Conservation (phyloP, 2,329 filamentous ascomycete genomes). For the Cytospora paraplurivora region DNA sequence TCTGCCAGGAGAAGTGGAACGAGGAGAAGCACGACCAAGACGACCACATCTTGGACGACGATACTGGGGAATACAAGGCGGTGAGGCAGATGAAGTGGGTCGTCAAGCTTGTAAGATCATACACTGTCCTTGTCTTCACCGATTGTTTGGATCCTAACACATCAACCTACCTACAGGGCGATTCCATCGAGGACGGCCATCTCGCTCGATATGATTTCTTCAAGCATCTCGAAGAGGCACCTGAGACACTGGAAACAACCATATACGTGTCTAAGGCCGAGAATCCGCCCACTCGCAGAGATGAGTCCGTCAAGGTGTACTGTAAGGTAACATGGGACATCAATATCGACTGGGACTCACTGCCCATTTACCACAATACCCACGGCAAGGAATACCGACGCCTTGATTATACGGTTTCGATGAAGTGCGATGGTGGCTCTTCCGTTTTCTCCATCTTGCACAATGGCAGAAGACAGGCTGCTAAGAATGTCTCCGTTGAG, state of each 20-base stretch:
- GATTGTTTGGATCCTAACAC: neutral
- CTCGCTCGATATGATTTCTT: slow-evolving; percentile 1
- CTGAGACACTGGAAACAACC: neutral
- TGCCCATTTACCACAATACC: slow-evolving; percentile 18
- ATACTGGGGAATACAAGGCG: neutral
- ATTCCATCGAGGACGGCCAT: neutral
- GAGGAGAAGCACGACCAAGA: neutral
- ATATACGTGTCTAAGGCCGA: slow-evolving; percentile 15
- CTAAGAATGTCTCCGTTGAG: slow-evolving; percentile 29
- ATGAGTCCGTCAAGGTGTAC: slow-evolving; percentile 9
- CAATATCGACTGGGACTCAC: slow-evolving; percentile 8
- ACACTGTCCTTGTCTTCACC: neutral
- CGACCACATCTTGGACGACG: slow-evolving; percentile 12
- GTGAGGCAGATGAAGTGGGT: slow-evolving; percentile 30
- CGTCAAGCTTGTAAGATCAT: slow-evolving; percentile 22
- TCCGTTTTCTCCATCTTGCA: slow-evolving; percentile 29
- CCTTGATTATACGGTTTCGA: slow-evolving; percentile 24
- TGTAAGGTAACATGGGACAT: slow-evolving; percentile 27
- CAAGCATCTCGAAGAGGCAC: neutral
- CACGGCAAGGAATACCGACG: slow-evolving; percentile 2
- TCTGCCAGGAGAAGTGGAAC: slow-evolving; percentile 4
- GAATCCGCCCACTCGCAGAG: slow-evolving; percentile 2
- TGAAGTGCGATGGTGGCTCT: slow-evolving; percentile 26
- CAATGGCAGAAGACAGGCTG: slow-evolving; percentile 23
- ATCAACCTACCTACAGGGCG: neutral